These are phyloP conservation scores for Microbotryomycetes sp. DNA, from an alignment of 1,284 basidiomycete genomes.

Conservation along the genomic window DNA sequence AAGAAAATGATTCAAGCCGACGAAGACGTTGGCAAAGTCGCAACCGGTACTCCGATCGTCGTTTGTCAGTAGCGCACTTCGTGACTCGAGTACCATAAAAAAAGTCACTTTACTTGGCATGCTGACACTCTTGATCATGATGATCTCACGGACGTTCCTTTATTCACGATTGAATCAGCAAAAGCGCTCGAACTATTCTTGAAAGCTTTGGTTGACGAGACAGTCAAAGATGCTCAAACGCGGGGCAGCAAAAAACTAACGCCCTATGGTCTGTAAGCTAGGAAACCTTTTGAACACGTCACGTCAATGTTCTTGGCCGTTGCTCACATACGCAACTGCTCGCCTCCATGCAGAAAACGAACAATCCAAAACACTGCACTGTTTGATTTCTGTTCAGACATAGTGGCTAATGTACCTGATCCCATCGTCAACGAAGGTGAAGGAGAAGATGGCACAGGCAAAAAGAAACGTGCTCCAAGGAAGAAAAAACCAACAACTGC, in stretches of 20 bases:
- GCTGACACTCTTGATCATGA: background rate
- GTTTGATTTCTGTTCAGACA: conserved; percentile 92
- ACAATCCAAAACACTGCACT: conserved; percentile 81
- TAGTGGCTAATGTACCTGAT: conserved; percentile 84
- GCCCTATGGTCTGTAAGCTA: conserved; percentile 83
- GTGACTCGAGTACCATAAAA: background rate
- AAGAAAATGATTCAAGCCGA: conserved; percentile 99
- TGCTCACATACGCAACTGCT: too few species aligned
- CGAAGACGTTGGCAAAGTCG: conserved; percentile 98
- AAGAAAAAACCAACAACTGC: conserved; percentile 42
- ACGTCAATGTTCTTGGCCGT: background rate
- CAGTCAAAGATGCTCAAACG: conserved; percentile 70
- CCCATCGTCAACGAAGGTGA: conserved; percentile 50
- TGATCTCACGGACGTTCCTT: background rate
- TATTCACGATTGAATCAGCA: conserved; percentile 53
- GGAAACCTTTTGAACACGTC: conserved; percentile 1
- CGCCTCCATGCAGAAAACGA: conserved; percentile 63
- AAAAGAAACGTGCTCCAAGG: conserved; percentile 39
- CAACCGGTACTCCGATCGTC: conserved; percentile 91
- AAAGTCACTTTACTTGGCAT: background rate
- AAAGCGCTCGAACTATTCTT: conserved; percentile 96
- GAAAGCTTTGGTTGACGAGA: conserved; percentile 73
- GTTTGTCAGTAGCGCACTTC: conserved; percentile 65
- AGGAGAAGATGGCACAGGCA: conserved; percentile 54
- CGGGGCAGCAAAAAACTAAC: conserved; percentile 86